Percentiles rank a stretch among this genome's conserved stretches.
phyloP scores from a whole-genome alignment of 768 basidiomycete species.

The Dacryopinax primogenitus region DNA sequence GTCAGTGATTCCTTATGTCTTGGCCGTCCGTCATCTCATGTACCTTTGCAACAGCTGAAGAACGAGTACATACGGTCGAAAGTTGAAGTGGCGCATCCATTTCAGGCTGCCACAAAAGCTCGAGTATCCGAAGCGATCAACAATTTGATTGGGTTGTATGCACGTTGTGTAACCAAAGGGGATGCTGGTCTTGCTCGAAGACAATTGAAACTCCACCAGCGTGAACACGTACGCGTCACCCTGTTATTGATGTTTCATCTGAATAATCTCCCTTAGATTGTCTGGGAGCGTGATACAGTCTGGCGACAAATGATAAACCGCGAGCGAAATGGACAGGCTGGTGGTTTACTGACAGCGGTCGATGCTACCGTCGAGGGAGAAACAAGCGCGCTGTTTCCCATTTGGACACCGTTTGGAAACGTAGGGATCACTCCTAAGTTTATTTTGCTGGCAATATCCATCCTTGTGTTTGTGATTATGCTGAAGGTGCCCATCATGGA shows the following conservation, averaged over 20 bases:
- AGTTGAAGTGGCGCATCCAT: slow-evolving; percentile 58
- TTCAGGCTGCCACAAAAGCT: slow-evolving; percentile 49
- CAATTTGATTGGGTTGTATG: slow-evolving; percentile 57
- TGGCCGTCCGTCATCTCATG: neutral
- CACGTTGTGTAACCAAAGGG: slow-evolving; percentile 69
- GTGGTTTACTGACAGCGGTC: slow-evolving; percentile 27
- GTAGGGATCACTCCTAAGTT: slow-evolving; percentile 54
- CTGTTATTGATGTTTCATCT: neutral
- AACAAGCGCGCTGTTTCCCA: slow-evolving; percentile 20
- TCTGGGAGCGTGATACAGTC: slow-evolving; percentile 94
- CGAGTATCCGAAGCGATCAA: slow-evolving; percentile 45
- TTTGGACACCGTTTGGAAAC: slow-evolving; percentile 54
- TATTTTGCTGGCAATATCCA: slow-evolving; percentile 44
- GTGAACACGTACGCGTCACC: slow-evolving; percentile 46
- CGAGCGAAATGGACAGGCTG: slow-evolving; percentile 52
- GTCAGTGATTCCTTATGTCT: slow-evolving; percentile 23
- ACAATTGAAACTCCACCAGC: slow-evolving; percentile 73
- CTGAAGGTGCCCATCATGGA: slow-evolving; percentile 50
- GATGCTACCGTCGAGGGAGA: slow-evolving; percentile 30
- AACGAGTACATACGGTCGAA: slow-evolving; percentile 57
- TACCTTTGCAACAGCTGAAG: slow-evolving; percentile 42
- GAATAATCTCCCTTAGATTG: slow-evolving; percentile 36
- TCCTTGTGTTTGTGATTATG: slow-evolving; percentile 45
- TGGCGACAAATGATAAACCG: slow-evolving; percentile 92
- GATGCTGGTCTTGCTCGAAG: slow-evolving; percentile 57